Evolutionary conservation across 1,284 basidiomycete genomes (phyloP).

Genomic region (Caloboletus firmus): DNA sequence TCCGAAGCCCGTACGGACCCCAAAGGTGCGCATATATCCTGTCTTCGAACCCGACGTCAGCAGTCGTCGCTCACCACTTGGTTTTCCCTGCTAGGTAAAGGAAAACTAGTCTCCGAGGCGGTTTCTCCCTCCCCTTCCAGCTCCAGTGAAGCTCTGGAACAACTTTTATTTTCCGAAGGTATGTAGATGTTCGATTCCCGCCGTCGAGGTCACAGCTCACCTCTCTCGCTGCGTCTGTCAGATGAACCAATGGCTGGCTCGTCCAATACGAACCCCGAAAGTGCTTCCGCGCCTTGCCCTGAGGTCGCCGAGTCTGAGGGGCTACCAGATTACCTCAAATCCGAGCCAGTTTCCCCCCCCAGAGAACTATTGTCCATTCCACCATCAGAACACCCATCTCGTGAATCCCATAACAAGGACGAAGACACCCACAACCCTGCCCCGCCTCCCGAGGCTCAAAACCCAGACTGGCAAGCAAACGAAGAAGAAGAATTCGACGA

Average conservation of each 20-base stretch:
- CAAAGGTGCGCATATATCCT: constrained; percentile 11
- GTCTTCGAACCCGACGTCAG: background rate
- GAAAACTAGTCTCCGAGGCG: background rate
- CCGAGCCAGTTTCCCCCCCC: background rate
- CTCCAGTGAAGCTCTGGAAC: constrained; percentile 14
- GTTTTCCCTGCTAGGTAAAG: constrained; percentile 2
- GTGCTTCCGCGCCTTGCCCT: background rate
- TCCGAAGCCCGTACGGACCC: background rate
- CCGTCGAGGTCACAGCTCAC: background rate
- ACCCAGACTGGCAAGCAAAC: background rate
- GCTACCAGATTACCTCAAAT: background rate
- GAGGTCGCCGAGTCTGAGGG: background rate
- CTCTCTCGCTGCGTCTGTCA: background rate
- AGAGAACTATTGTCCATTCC: background rate
- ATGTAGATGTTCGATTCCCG: background rate
- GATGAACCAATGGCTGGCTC: constrained; percentile 12
- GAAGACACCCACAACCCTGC: background rate
- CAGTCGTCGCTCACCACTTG: background rate
- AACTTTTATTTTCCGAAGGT: constrained; percentile 20
- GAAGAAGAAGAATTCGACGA: constrained; percentile 1
- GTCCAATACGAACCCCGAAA: background rate
- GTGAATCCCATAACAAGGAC: background rate
- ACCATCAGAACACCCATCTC: background rate
- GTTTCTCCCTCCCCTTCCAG: constrained; percentile 7
- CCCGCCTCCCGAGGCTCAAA: background rate